These are phyloP conservation scores for Colletotrichum zoysiae DNA, from an alignment of 2,329 filamentous ascomycete species.

Conservation along the genomic window DNA sequence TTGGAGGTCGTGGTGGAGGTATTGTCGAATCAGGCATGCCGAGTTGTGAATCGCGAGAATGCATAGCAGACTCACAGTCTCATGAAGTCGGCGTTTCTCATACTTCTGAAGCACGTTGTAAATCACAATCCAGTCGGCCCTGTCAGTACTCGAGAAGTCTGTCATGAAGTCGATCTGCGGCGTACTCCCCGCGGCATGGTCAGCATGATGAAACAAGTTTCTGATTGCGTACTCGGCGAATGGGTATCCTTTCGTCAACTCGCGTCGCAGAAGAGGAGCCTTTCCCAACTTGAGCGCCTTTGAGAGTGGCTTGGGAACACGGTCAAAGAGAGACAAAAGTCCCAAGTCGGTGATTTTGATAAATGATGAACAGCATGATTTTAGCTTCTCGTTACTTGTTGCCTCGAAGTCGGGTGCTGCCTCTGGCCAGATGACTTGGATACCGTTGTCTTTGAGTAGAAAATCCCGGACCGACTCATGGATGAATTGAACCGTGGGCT, in stretches of 20 bases:
- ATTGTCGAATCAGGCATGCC: not conserved
- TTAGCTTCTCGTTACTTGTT: not conserved
- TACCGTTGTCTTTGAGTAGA: constrained; percentile 45
- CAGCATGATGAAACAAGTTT: not conserved
- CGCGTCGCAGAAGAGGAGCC: not conserved
- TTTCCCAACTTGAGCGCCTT: too few relatives aligned
- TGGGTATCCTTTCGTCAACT: not conserved
- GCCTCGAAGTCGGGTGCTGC: not conserved
- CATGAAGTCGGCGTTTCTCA: not conserved
- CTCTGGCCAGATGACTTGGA: not conserved
- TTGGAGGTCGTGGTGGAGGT: not conserved
- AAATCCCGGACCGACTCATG: constrained; percentile 61
- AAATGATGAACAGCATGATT: constrained; percentile 9
- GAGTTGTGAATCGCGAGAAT: not conserved
- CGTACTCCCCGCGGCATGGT: not conserved
- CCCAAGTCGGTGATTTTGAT: fast-evolving
- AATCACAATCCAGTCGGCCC: not conserved
- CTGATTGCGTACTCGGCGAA: not conserved
- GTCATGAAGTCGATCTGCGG: not conserved
- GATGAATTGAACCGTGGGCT: constrained; percentile 59
- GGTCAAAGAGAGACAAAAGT: not conserved
- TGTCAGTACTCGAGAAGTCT: not conserved
- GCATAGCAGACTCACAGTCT: not conserved
- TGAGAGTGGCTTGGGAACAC: not conserved
- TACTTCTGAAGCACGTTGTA: not conserved